A percentile compares a stretch with the other conserved stretches of the same genome.
These are phyloP conservation scores for Vitrella brassicaformis DNA, from an alignment of 73 alveolate genomes.

Conservation along the genomic window DNA sequence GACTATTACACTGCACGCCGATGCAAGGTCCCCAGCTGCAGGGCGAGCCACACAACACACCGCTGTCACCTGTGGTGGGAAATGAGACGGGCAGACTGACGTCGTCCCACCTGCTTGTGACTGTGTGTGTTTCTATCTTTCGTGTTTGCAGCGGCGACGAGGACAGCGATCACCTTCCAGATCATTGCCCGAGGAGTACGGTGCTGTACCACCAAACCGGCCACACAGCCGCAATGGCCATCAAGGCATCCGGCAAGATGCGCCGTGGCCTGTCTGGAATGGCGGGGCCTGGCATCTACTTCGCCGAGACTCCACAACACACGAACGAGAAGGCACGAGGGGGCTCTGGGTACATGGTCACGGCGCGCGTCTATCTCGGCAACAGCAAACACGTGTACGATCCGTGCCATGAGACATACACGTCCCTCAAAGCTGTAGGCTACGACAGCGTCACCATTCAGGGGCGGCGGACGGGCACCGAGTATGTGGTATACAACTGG, in stretches of 20 bases:
- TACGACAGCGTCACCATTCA: background rate
- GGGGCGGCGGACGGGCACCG: background rate
- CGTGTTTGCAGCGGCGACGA: too few species aligned
- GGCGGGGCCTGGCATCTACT: slow-evolving; percentile 4
- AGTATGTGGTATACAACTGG: slow-evolving; percentile 5
- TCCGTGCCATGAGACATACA: background rate
- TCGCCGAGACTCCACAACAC: slow-evolving; percentile 7
- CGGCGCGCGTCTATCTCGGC: background rate
- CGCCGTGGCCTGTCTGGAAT: background rate
- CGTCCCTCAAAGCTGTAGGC: background rate
- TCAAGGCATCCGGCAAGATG: slow-evolving; percentile 4
- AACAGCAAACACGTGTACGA: background rate
- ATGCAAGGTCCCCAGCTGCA: too few species aligned
- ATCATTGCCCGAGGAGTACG: too few species aligned
- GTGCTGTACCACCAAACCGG: slow-evolving; percentile 5
- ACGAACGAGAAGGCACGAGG: slow-evolving; percentile 3
- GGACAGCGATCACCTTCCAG: too few species aligned
- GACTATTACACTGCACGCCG: too few species aligned
- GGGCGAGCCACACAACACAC: too few species aligned
- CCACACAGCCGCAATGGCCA: background rate
- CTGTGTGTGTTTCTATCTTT: too few species aligned
- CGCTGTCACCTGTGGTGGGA: too few species aligned
- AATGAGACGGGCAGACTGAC: too few species aligned
- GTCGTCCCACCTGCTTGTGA: too few species aligned
- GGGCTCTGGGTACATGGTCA: background rate